Conservation (phyloP, 2,329 filamentous ascomycete genomes). For the Xylaria polymorpha region DNA sequence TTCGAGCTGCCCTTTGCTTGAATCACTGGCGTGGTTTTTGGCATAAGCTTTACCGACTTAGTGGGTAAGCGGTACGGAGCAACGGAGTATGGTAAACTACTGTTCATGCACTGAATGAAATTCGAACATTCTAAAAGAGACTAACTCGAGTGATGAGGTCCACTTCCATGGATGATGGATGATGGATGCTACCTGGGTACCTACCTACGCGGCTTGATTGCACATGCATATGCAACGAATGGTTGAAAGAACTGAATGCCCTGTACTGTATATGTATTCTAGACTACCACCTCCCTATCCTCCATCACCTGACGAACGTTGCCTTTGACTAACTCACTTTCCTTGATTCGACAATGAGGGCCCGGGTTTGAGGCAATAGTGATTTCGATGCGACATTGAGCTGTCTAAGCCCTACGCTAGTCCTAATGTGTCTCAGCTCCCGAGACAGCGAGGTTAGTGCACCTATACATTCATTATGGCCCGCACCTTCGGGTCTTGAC, state of each 20-base stretch:
- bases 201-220: neutral
- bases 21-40: slow-evolving; percentile 16
- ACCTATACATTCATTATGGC: neutral
- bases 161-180: neutral
- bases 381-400: slow-evolving; percentile 18
- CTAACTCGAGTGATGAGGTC: neutral
- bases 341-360: slow-evolving; percentile 5
- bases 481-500: slow-evolving; percentile 6
- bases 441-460: slow-evolving; percentile 16
- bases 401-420: slow-evolving; percentile 28
- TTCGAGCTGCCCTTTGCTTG: slow-evolving; percentile 12
- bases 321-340: neutral
- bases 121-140: neutral
- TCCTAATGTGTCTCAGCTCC: slow-evolving; percentile 21
- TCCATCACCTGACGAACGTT: neutral
- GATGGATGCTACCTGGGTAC: neutral
- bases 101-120: neutral
- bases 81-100: slow-evolving; percentile 3
- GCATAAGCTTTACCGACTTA: slow-evolving; percentile 3
- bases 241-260: neutral
- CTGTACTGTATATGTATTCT: no score
- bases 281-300: neutral
- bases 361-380: slow-evolving; percentile 9
- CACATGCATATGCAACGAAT: neutral
- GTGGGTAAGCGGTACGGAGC: slow-evolving; percentile 1